Percentiles rank a stretch among this genome's conserved stretches.
Conservation (phyloP, 768 basidiomycete genomes). For the Leccinum truebloodii region DNA sequence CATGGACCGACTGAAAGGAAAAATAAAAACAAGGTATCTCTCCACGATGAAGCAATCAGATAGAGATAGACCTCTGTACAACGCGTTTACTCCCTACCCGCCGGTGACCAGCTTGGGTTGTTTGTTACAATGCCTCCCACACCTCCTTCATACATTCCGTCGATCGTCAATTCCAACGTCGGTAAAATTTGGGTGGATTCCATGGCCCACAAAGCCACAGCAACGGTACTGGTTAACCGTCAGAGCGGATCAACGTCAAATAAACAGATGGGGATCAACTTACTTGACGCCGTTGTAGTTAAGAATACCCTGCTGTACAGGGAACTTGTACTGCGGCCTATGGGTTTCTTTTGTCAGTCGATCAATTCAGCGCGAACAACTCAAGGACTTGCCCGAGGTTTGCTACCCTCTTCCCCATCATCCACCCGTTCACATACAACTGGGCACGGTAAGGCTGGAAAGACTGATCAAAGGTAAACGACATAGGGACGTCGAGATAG, state of each 20-base stretch:
- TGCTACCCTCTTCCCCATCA: conserved; percentile 79
- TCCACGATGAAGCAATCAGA: background rate
- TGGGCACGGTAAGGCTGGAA: conserved; percentile 70
- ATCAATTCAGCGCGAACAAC: background rate
- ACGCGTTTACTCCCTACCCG: conserved; percentile 19
- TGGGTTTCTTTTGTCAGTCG: conserved; percentile 4
- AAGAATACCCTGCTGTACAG: conserved; percentile 80
- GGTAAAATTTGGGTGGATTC: conserved; percentile 49
- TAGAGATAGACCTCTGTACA: background rate
- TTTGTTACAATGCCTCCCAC: conserved; percentile 55
- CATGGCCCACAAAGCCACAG: conserved; percentile 73
- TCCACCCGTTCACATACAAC: conserved; percentile 86
- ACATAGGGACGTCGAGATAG: conserved; percentile 66
- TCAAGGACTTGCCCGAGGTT: conserved; percentile 58
- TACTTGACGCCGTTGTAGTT: conserved; percentile 74
- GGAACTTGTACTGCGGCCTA: conserved; percentile 80
- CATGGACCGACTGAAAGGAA: too few species aligned
- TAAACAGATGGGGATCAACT: background rate
- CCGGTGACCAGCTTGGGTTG: conserved; percentile 58
- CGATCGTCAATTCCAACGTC: conserved; percentile 52
- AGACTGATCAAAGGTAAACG: conserved; percentile 67
- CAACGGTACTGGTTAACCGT: conserved; percentile 44
- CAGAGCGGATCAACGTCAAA: conserved; percentile 2
- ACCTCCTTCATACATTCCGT: conserved; percentile 64
- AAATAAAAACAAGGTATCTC: background rate